These are phyloP conservation scores for Drosera spatulata DNA, from an alignment of 179 eudicot species.

Conservation along the genomic window DNA sequence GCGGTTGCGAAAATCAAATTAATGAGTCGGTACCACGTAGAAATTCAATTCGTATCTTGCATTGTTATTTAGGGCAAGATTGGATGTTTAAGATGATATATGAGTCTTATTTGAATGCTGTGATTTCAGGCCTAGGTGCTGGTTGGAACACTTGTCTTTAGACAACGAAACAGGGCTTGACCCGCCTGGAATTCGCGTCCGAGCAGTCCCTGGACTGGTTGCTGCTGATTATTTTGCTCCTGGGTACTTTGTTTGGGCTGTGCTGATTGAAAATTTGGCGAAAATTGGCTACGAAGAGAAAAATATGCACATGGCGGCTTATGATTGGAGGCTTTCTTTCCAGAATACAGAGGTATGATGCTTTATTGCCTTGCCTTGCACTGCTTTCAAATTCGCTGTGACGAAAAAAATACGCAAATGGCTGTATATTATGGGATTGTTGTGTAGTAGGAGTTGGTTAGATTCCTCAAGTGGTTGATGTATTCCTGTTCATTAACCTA, in stretches of 20 bases:
- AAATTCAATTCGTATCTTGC: too few relatives aligned
- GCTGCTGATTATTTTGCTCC: constrained; percentile 22
- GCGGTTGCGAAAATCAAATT: too few relatives aligned
- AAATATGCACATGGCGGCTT: constrained; percentile 54
- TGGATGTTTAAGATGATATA: neutral
- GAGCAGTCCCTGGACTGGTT: constrained; percentile 49
- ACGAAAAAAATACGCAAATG: too few relatives aligned
- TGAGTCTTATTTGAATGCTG: neutral
- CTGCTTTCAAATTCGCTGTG: neutral
- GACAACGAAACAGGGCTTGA: constrained; percentile 57
- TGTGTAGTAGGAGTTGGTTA: too few relatives aligned
- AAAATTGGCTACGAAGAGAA: constrained; percentile 48
- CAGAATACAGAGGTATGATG: constrained; percentile 45
- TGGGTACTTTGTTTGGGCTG: neutral
- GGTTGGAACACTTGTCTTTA: constrained; percentile 60
- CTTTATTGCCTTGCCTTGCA: neutral
- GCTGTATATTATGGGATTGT: too few relatives aligned
- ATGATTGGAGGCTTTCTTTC: constrained; percentile 62
- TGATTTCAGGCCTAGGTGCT: constrained; percentile 45
- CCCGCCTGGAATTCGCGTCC: constrained; percentile 56
- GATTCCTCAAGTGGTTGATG: too few relatives aligned
- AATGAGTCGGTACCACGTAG: too few relatives aligned
- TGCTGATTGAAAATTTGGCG: constrained; percentile 44
- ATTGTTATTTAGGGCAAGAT: too few relatives aligned
- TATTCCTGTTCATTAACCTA: too few relatives aligned